These are phyloP conservation scores for Gossypium thurberi DNA, from an alignment of 345 rosid genomes.

Conservation along the genomic window DNA sequence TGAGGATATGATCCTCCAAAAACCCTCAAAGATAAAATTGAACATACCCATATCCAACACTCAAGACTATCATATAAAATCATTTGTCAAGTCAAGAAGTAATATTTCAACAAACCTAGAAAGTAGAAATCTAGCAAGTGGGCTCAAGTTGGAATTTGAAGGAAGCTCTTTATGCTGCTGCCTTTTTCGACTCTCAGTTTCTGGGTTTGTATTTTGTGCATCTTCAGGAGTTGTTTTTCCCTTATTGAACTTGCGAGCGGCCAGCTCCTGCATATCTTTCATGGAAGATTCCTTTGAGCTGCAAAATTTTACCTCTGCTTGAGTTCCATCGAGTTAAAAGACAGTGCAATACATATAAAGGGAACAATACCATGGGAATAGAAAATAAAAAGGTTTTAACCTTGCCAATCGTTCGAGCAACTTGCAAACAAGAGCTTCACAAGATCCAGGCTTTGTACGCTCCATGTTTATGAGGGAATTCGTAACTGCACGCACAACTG, in stretches of 20 bases:
- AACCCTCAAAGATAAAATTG: no score
- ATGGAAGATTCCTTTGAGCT: no score
- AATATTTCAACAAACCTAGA: conserved; percentile 57
- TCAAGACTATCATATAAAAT: background rate
- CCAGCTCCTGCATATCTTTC: no score
- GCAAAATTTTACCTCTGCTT: conserved; percentile 2
- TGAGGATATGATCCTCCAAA: no score
- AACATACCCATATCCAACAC: no score
- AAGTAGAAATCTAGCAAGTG: conserved; percentile 86
- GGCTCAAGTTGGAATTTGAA: conserved; percentile 67
- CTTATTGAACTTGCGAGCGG: conserved; percentile 34
- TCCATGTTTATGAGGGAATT: conserved; percentile 65
- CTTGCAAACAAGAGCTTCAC: conserved; percentile 61
- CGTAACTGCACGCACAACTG: conserved; percentile 42
- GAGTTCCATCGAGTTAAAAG: background rate
- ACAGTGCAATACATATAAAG: background rate
- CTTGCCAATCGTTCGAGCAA: conserved; percentile 75
- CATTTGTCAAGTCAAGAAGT: background rate
- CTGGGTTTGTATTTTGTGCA: conserved; percentile 26
- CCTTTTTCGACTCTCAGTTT: conserved; percentile 53
- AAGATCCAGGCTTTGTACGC: conserved; percentile 67
- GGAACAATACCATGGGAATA: background rate
- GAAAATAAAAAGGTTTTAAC: conserved; percentile 22
- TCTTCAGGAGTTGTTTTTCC: conserved; percentile 33
- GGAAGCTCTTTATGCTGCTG: conserved; percentile 55